Percentiles rank a stretch among this genome's conserved stretches.
phyloP scores from a whole-genome alignment of 805 yeast species.

The Saccharomyces mikatae region DNA sequence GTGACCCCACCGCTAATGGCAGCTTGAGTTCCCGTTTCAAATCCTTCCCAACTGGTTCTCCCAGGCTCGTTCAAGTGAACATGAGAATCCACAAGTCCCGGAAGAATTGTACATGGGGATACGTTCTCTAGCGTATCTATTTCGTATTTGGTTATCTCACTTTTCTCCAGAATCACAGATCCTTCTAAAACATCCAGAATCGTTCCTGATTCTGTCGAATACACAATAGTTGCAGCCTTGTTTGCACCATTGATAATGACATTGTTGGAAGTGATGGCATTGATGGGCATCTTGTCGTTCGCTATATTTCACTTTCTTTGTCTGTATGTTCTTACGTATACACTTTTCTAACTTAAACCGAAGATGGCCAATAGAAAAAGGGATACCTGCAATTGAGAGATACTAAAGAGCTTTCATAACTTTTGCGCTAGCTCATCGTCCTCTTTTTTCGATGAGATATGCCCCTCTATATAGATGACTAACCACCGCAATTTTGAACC shows the following conservation, averaged over 20 bases:
- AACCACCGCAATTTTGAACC: background rate
- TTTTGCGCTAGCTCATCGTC: background rate
- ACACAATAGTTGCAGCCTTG: conserved; percentile 58
- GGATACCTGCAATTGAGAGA: background rate
- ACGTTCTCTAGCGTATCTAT: conserved; percentile 44
- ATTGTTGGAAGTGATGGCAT: conserved; percentile 51
- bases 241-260: conserved; percentile 45
- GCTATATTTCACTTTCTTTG: background rate
- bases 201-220: conserved; percentile 47
- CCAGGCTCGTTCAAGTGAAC: conserved; percentile 96
- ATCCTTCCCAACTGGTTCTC: conserved; percentile 98
- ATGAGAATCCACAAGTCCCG: conserved; percentile 90
- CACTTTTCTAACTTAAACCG: background rate
- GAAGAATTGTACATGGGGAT: conserved; percentile 61
- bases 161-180: conserved; percentile 33
- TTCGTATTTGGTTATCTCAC: conserved; percentile 35
- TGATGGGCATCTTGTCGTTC: conserved; percentile 10
- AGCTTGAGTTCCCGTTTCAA: conserved; percentile 90
- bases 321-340: background rate
- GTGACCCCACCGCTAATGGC: conserved; percentile 97
- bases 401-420: background rate
- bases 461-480: background rate
- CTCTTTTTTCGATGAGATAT: background rate
- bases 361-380: background rate
- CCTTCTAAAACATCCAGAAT: conserved; percentile 44